Evolutionary conservation across 1,139 yeast genomes (phyloP).

Genomic region (Lodderomyces orthopsilosis): DNA sequence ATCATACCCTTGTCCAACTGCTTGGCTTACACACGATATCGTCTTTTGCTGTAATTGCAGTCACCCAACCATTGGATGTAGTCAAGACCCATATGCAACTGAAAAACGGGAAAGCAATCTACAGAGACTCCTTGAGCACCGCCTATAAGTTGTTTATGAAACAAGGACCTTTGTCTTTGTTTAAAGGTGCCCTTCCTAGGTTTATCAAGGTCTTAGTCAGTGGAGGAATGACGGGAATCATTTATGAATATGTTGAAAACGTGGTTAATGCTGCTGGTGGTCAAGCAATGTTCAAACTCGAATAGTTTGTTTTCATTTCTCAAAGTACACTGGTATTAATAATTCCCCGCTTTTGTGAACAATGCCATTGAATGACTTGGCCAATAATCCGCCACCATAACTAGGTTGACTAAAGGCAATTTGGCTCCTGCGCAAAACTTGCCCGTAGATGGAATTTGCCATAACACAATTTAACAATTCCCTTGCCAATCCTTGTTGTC

Average conservation of each 20-base stretch:
- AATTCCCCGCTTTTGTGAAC: constrained; percentile 48
- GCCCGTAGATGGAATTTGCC: constrained; percentile 51
- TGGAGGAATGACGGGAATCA: constrained; percentile 74
- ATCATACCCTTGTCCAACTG: constrained; percentile 40
- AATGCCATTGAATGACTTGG: constrained; percentile 49
- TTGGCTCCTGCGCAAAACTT: constrained; percentile 34
- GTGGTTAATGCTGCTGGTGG: constrained; percentile 46
- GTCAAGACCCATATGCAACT: constrained; percentile 87
- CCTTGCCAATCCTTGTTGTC: constrained; percentile 51
- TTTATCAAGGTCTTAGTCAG: constrained; percentile 73
- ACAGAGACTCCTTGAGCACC: constrained; percentile 69
- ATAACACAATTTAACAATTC: constrained; percentile 41
- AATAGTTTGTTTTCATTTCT: constrained; percentile 13
- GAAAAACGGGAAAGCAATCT: constrained; percentile 58
- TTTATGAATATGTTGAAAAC: constrained; percentile 61
- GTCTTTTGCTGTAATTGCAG: constrained; percentile 64
- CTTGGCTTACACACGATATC: constrained; percentile 54
- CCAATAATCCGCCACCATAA: constrained; percentile 55
- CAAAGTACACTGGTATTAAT: constrained; percentile 51
- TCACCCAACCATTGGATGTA: constrained; percentile 91
- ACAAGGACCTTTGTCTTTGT: constrained; percentile 64
- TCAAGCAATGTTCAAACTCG: constrained; percentile 43
- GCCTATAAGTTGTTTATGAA: constrained; percentile 67
- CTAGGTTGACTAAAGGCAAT: constrained; percentile 77
- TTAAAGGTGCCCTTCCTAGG: constrained; percentile 82